Evolutionary conservation across 2,329 filamentous ascomycete genomes (phyloP).

Genomic region (Penicillium rolfsii): DNA sequence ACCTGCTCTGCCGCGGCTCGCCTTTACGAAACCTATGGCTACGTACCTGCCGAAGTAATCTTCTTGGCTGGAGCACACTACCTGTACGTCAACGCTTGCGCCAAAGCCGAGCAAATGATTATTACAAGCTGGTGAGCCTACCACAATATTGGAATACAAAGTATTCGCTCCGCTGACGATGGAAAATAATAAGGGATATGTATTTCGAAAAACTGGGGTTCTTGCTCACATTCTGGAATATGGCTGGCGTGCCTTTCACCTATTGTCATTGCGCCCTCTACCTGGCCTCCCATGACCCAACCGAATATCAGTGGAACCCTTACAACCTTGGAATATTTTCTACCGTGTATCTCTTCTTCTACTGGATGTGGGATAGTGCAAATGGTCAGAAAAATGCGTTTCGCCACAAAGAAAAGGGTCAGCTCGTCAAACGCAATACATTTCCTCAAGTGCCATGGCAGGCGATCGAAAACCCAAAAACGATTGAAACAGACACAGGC

Average conservation of each 20-base stretch:
- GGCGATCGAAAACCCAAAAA: conserved; percentile 76
- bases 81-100: conserved; percentile 86
- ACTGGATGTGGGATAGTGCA: conserved; percentile 89
- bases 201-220: conserved; percentile 96
- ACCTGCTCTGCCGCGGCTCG: conserved; percentile 64
- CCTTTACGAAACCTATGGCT: conserved; percentile 84
- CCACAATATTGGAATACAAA: background rate
- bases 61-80: conserved; percentile 88
- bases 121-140: conserved; percentile 67
- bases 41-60: conserved; percentile 76
- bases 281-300: conserved; percentile 77
- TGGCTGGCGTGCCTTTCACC: conserved; percentile 84
- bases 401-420: conserved; percentile 75
- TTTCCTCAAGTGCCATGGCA: conserved; percentile 90
- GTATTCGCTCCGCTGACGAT: background rate
- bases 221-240: conserved; percentile 97
- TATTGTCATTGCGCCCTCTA: conserved; percentile 94
- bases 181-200: conserved; percentile 72
- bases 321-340: conserved; percentile 66
- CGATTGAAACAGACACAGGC: conserved; percentile 70
- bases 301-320: conserved; percentile 74
- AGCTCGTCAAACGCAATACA: conserved; percentile 67
- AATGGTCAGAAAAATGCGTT: conserved; percentile 94
- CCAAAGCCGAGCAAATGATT: conserved; percentile 88
- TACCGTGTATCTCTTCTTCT: conserved; percentile 73